A percentile compares a stretch with the other conserved stretches of the same genome.
Conservation (phyloP, 768 basidiomycete genomes). For the Kwoniella dejecticola region DNA sequence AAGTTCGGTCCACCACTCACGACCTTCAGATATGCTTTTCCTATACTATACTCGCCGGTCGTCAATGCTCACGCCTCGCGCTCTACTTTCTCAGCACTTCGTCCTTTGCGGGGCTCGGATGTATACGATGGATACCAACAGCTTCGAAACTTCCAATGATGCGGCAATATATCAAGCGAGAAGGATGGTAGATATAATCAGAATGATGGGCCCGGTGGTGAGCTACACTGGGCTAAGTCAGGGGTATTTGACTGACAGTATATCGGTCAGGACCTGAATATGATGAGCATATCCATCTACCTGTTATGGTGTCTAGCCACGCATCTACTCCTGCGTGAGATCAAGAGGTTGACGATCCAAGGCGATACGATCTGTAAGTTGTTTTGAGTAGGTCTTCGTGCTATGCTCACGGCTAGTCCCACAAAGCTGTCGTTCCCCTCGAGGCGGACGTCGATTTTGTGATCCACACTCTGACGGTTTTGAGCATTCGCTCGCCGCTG, state of each 20-base stretch:
- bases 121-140: slow-evolving; percentile 6
- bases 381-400: background rate
- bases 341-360: slow-evolving; percentile 4
- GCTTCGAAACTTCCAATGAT: slow-evolving; percentile 7
- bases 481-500: background rate
- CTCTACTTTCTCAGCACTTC: slow-evolving; percentile 1
- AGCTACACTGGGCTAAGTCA: background rate
- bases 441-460: slow-evolving; percentile 10
- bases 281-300: background rate
- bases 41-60: background rate
- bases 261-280: background rate
- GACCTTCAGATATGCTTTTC: too few species aligned
- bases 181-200: slow-evolving; percentile 5
- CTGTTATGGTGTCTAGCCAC: slow-evolving; percentile 17
- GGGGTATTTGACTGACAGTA: background rate
- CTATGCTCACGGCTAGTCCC: background rate
- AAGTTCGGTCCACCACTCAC: too few species aligned
- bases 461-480: background rate
- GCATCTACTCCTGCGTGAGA: background rate
- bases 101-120: slow-evolving; percentile 9
- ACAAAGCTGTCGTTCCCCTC: background rate
- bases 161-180: slow-evolving; percentile 16
- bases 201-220: background rate
- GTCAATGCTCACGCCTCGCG: background rate
- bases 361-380: slow-evolving; percentile 10